Base-by-base conservation (phyloP, 345 rosid species). In the Turnera subulata region DNA sequence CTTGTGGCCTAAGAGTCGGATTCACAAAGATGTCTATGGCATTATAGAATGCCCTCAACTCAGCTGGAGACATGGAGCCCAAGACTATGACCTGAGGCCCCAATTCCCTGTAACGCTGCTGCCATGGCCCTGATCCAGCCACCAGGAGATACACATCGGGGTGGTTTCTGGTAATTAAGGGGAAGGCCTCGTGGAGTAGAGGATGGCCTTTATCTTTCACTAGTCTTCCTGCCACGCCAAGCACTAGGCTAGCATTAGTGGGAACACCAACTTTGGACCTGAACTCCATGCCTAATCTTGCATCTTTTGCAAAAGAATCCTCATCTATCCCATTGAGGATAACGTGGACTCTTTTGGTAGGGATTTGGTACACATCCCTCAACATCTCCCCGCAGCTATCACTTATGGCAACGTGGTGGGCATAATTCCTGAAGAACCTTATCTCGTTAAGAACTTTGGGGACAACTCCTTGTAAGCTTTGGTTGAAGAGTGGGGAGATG, bases 191-290 rank as follows among this genome's bases (percentile, higher is more conserved):
- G 22, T 49, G 69, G 6, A 92, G 81, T 6, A 89, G 46, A 0
- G 96, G 99, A 61, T 93, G 97, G 5, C 97, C 99, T 72, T 93
- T 93, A 61, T 93, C 99, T 63, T 74, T 89, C 17, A 93, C 99
- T 16, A 93, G 60, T 62, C 99, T 89, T 32, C 97, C 99, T 0
- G 97, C 97, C 0, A 76, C 84, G 1, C 99, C 97, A 6, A 93
- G 62, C 1, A 89, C 89, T 4, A 88, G 60, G 14, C 80, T 73
- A 6, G 88, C 85, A 44, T 84, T 89, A 44, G 22, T 8, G 0
- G 79, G 83, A 46, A 89, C 9, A 0, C 94, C 85, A 16, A 78
- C 44, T 45, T 63, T 79, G 11, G 84, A 67, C 71, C 94, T 79
- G 71, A 89, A 93, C 26, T 70, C 74, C 1, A 15, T 39, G 21